Conservation (phyloP, 23 red algal species). For the Gracilaria vermiculophylla region DNA sequence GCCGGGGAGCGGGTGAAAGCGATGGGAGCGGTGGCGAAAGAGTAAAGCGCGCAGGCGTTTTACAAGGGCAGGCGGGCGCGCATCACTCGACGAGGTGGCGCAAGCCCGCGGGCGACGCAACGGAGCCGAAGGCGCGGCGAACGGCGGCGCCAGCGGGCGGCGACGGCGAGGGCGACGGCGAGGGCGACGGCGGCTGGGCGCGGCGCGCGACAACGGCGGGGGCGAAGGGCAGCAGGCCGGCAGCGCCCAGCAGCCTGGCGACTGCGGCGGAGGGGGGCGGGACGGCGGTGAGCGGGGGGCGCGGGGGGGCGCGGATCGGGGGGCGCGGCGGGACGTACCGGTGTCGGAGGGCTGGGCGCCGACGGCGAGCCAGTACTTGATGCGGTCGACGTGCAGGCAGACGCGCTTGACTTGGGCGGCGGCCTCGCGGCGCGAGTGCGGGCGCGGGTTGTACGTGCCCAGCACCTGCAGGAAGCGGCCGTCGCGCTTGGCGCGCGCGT, state of each 20-base stretch:
- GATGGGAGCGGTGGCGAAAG: no score
- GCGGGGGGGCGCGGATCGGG: no score
- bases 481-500: slow-evolving; percentile 74
- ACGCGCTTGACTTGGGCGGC: slow-evolving; percentile 66
- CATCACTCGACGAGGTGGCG: no score
- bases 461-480: slow-evolving; percentile 78
- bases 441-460: slow-evolving; percentile 79
- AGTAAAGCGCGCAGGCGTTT: no score
- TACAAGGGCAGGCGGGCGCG: no score
- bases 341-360: slow-evolving; percentile 86
- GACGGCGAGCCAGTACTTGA: slow-evolving; percentile 83
- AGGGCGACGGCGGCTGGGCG: background rate
- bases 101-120: no score
- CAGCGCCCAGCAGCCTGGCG: slow-evolving; percentile 30
- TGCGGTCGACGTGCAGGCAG: slow-evolving; percentile 71
- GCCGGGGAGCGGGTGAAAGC: no score
- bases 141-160: no score
- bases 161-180: slow-evolving; percentile 34
- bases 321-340: slow-evolving; percentile 43
- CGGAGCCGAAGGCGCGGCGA: no score
- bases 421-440: slow-evolving; percentile 50
- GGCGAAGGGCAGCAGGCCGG: slow-evolving; percentile 36
- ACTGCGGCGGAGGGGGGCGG: no score
- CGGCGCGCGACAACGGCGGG: background rate
- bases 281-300: background rate